Evolutionary conservation across 129 eudicot genomes (phyloP).

Genomic region (Saposhnikovia divaricata): DNA sequence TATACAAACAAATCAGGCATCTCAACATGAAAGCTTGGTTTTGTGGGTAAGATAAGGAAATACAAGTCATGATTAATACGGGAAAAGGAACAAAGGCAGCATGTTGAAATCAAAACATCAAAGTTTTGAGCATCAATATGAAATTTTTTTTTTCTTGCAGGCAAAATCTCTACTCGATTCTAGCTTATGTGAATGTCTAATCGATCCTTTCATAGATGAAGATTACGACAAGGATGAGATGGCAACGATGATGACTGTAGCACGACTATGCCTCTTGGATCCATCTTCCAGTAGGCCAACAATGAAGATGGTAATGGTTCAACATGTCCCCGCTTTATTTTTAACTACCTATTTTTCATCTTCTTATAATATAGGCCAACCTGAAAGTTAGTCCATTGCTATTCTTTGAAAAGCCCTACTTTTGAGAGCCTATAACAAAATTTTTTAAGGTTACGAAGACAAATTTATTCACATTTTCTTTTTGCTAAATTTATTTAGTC

Average conservation of each 20-base stretch:
- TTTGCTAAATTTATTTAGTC: neutral
- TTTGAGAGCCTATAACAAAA: neutral
- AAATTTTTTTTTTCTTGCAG: neutral
- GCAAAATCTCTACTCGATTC: constrained; percentile 2
- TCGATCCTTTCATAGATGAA: constrained; percentile 4
- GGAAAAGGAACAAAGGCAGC: neutral
- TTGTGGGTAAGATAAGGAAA: neutral
- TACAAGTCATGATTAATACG: neutral
- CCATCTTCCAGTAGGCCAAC: constrained; percentile 4
- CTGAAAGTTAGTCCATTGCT: neutral
- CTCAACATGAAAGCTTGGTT: constrained; percentile 3
- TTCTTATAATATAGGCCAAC: neutral
- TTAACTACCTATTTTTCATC: neutral
- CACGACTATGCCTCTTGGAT: neutral
- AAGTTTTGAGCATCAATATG: neutral
- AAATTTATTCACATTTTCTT: neutral
- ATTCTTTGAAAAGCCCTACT: neutral
- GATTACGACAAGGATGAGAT: constrained; percentile 7
- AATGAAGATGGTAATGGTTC: neutral
- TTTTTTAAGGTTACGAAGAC: neutral
- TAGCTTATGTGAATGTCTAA: constrained; percentile 2
- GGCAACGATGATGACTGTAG: constrained; percentile 4
- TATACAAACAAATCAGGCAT: neutral
- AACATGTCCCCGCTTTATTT: neutral
- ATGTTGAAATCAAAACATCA: neutral